Evolutionary conservation across 1,139 yeast genomes (phyloP).

Genomic region (Ogataea hybrid): DNA sequence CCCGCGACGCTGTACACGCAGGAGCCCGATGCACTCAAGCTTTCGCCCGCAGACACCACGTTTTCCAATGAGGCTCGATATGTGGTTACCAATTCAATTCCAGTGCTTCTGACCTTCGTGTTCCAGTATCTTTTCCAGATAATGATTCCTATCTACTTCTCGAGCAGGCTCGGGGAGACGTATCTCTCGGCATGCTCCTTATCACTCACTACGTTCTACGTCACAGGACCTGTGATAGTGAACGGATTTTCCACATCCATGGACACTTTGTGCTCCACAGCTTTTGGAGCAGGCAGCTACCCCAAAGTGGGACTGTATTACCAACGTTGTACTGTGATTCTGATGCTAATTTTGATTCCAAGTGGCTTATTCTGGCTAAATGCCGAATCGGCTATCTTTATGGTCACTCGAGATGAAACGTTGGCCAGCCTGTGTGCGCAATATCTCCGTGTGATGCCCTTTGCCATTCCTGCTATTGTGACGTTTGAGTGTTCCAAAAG

Average conservation of each 20-base stretch:
- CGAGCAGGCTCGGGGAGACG: constrained; percentile 37
- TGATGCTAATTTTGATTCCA: constrained; percentile 23
- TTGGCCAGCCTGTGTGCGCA: constrained; percentile 20
- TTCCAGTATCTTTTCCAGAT: constrained; percentile 37
- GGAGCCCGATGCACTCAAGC: constrained; percentile 1
- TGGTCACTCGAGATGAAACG: constrained; percentile 19
- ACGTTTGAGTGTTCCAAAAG: constrained; percentile 54
- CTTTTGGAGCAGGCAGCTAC: constrained; percentile 38
- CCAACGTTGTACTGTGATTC: constrained; percentile 31
- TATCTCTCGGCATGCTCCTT: constrained; percentile 40
- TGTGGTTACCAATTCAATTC: constrained; percentile 32
- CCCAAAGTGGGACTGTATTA: constrained; percentile 38
- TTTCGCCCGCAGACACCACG: constrained; percentile 12
- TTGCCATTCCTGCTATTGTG: constrained; percentile 50
- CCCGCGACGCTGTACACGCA: background rate
- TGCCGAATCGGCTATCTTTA: constrained; percentile 13
- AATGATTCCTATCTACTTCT: constrained; percentile 37
- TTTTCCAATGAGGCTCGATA: constrained; percentile 22
- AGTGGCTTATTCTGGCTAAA: constrained; percentile 25
- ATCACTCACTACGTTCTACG: constrained; percentile 38
- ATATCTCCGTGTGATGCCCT: constrained; percentile 22
- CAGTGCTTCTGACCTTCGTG: constrained; percentile 37
- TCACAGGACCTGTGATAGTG: constrained; percentile 39
- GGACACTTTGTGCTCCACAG: constrained; percentile 43
- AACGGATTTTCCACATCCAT: constrained; percentile 45